These are phyloP conservation scores for Tetrapisispora nanseiensis DNA, from an alignment of 805 yeast genomes.

Conservation along the genomic window DNA sequence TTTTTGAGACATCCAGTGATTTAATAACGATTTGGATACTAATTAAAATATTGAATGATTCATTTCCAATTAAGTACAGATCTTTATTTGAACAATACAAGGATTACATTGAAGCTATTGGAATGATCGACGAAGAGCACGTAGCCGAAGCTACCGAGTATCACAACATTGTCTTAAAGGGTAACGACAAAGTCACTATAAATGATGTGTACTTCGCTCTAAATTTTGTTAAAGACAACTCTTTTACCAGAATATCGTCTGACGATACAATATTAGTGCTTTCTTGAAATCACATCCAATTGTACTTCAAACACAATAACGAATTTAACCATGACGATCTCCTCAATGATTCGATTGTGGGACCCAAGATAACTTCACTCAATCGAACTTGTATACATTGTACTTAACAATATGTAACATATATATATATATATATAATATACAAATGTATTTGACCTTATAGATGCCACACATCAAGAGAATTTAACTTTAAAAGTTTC, in stretches of 20 bases:
- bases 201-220: constrained; percentile 9
- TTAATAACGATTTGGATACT: constrained; percentile 33
- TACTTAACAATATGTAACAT: no score
- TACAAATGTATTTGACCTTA: no score
- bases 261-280: constrained; percentile 18
- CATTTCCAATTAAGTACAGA: constrained; percentile 10
- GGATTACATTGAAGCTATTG: not conserved
- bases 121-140: not conserved
- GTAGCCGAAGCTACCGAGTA: constrained; percentile 7
- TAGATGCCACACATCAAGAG: no score
- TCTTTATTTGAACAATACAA: constrained; percentile 10
- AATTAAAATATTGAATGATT: constrained; percentile 8
- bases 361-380: no score
- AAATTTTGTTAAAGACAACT: constrained; percentile 10
- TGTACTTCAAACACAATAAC: no score
- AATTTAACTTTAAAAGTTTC: no score
- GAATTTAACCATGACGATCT: no score
- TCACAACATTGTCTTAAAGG: constrained; percentile 7
- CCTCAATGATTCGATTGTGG: no score
- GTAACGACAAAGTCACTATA: constrained; percentile 4
- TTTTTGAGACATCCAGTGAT: constrained; percentile 37
- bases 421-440: no score
- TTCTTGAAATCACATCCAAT: not conserved
- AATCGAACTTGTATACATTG: no score
- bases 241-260: constrained; percentile 18